phyloP scores from a whole-genome alignment of 495 filamentous ascomycete species.

The Hypomontagnella submonticulosa region DNA sequence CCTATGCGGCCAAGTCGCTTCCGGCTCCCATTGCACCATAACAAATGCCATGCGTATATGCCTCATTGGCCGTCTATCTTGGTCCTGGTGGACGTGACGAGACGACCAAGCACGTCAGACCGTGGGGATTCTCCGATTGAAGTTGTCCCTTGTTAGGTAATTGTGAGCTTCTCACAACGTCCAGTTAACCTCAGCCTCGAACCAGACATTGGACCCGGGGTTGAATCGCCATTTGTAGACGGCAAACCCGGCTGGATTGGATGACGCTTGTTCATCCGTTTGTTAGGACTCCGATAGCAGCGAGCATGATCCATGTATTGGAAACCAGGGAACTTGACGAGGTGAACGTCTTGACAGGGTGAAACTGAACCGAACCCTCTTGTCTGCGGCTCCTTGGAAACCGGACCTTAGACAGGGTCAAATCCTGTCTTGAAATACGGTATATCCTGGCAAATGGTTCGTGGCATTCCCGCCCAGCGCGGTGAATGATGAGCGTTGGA shows the following conservation, averaged over 20 bases:
- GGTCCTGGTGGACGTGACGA: conserved; percentile 25
- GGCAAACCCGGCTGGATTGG: conserved; percentile 8
- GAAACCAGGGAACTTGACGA: neutral
- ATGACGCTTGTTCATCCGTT: conserved; percentile 37
- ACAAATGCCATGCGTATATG: conserved; percentile 39
- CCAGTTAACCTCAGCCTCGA: conserved; percentile 16
- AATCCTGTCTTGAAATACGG: conserved; percentile 26
- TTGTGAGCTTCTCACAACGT: conserved; percentile 12
- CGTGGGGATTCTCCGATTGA: conserved; percentile 19
- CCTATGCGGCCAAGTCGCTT: conserved; percentile 33
- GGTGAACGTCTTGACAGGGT: conserved; percentile 1
- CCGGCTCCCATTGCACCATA: conserved; percentile 36
- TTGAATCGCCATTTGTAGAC: conserved; percentile 13
- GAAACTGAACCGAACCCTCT: conserved; percentile 6
- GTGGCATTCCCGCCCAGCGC: conserved; percentile 25
- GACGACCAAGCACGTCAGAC: conserved; percentile 38
- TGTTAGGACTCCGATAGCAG: conserved; percentile 20
- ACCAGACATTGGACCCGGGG: neutral
- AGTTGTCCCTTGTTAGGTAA: conserved; percentile 12
- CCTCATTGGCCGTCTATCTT: conserved; percentile 31
- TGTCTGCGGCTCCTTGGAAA: conserved; percentile 4
- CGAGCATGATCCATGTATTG: conserved; percentile 23
- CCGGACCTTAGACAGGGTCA: conserved; percentile 1
- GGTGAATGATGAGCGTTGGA: conserved; percentile 27
- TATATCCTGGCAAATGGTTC: conserved; percentile 29